phyloP scores from a whole-genome alignment of 257 asterid genomes.

The Eucommia ulmoides region DNA sequence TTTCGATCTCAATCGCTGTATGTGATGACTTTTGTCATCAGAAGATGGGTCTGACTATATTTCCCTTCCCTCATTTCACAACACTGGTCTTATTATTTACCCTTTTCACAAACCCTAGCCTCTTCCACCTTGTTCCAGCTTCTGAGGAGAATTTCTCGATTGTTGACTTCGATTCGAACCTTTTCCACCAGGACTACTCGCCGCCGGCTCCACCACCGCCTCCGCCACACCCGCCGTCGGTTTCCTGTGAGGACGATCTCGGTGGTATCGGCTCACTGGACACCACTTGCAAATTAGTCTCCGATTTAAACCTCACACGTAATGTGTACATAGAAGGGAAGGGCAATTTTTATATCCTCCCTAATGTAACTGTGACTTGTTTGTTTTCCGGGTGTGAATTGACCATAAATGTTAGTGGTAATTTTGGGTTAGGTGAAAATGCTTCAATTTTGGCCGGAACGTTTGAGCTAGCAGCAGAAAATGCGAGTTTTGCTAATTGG shows the following conservation, averaged over 20 bases:
- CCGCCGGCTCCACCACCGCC: conserved; percentile 99
- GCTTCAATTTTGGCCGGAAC: conserved; percentile 47
- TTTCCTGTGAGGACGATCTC: conserved; percentile 75
- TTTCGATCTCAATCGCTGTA: conserved; percentile 12
- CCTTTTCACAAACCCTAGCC: conserved; percentile 21
- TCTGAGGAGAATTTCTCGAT: conserved; percentile 11
- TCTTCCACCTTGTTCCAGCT: conserved; percentile 19
- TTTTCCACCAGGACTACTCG: conserved; percentile 84
- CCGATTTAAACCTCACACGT: conserved; percentile 52
- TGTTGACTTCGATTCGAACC: conserved; percentile 36
- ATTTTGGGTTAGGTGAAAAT: conserved; percentile 55
- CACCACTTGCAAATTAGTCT: conserved; percentile 68
- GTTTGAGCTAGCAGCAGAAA: conserved; percentile 52
- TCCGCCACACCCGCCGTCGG: conserved; percentile 93
- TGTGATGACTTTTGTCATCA: conserved; percentile 41
- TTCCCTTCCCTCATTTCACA: conserved; percentile 14
- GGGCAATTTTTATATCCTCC: conserved; percentile 70
- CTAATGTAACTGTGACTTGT: conserved; percentile 60
- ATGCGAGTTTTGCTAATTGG: conserved; percentile 48
- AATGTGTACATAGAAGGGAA: conserved; percentile 77
- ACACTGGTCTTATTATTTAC: conserved; percentile 13
- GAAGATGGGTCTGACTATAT: conserved; percentile 28
- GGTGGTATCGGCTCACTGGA: conserved; percentile 89
- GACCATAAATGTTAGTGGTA: conserved; percentile 57
- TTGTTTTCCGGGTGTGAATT: conserved; percentile 66